phyloP scores from a whole-genome alignment of 169 alveolate species.

The Cryptosporidium felis region DNA sequence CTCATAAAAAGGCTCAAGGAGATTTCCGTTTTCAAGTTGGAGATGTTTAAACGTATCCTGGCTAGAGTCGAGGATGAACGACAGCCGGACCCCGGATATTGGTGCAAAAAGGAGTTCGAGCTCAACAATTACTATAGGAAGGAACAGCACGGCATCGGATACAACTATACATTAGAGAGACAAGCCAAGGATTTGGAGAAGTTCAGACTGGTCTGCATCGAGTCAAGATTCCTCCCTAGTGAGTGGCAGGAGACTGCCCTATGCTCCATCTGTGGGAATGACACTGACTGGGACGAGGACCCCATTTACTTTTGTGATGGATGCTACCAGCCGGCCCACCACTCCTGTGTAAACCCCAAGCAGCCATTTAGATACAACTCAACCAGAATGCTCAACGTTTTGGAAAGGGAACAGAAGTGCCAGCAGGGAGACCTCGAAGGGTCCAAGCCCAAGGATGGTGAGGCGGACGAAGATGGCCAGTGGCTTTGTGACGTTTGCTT shows the following conservation, averaged over 20 bases:
- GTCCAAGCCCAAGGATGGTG: neutral
- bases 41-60: conserved; percentile 8
- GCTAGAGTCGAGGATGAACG: conserved; percentile 45
- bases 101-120: conserved; percentile 49
- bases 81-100: conserved; percentile 5
- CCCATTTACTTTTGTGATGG: conserved; percentile 69
- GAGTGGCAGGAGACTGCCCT: conserved; percentile 69
- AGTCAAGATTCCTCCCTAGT: conserved; percentile 40
- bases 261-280: conserved; percentile 70
- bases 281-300: conserved; percentile 70
- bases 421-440: conserved; percentile 46
- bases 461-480: conserved; percentile 23
- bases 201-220: conserved; percentile 48
- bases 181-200: conserved; percentile 46
- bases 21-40: conserved; percentile 2
- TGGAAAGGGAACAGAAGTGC: conserved; percentile 26
- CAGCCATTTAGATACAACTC: conserved; percentile 62
- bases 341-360: conserved; percentile 68
- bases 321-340: conserved; percentile 68
- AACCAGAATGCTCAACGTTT: conserved; percentile 51
- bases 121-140: conserved; percentile 28
- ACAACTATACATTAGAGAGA: conserved; percentile 51
- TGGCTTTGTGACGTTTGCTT: conserved; percentile 66
- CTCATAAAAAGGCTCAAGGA: neutral
- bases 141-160: neutral